Evolutionary conservation across 2,329 filamentous ascomycete species (phyloP), one percentile per base, ranked within the genome.

Genomic region (Neofusicoccum ribis): DNA sequence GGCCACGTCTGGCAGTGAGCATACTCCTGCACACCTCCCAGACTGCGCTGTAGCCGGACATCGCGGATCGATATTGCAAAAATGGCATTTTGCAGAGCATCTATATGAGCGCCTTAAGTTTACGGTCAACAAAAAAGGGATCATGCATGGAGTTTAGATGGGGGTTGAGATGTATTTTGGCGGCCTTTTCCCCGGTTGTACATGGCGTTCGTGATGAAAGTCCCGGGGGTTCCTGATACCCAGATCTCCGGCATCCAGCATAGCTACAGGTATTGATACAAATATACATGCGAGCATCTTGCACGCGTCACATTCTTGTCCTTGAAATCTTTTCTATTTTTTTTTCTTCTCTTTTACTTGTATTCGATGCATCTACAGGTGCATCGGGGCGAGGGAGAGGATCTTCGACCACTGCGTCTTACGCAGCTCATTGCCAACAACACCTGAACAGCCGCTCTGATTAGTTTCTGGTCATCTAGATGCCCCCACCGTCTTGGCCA

Each of bases 371-470:
- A 12, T 68, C 79, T 85, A 91, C 77, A 91, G 80, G 79, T 91
- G 88, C 86, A 91, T 88, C 52, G 95, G 94, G 63, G 95, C 95
- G 85, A 99, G 87, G 71, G 92, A 96, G 76, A 99, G 80, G 73
- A 99, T 98, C 87, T 98, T 99, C 73, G 93, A 96, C 95, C 95
- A 99, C 82, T 96, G 90, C 85, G 91, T 95, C 76, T 91, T 88
- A 77, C 91, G 89, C 78, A 99, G 80, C 83, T 99, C 95, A 36
- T 89, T 86, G 66, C 93, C 95, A 50, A 99, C 95, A 50, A 98
- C 88, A 70, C 93, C 87, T 87, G 74, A 72, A 68, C 70, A 70
- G 51, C 7, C 20, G 36, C 9, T 5, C 11, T 9, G 4, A 69
- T 73, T 63, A 74, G 71, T 69, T 36, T 34, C 15, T 2, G 11